Percentiles rank a stretch among this genome's conserved stretches.
Evolutionary conservation across 2,329 filamentous ascomycete genomes (phyloP).

Genomic region (Xylaria arbuscula): DNA sequence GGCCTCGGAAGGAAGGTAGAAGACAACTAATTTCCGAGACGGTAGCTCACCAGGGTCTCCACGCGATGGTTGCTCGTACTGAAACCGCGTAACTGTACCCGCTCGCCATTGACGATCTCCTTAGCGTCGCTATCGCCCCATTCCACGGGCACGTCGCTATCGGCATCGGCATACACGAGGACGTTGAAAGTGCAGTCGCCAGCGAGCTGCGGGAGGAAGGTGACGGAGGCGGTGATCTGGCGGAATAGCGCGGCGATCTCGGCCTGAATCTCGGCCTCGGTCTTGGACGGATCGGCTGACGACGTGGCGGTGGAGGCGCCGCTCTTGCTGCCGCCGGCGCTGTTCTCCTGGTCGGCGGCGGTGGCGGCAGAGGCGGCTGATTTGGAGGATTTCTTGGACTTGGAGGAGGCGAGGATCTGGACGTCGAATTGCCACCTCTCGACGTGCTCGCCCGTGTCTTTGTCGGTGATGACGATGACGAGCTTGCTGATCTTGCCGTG

Average conservation of each 20-base stretch:
- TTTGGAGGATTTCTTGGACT: constrained; percentile 62
- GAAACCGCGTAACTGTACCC: constrained; percentile 94
- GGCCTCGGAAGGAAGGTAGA: background rate
- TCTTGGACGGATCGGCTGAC: constrained; percentile 73
- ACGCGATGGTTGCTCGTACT: constrained; percentile 95
- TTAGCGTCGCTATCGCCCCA: constrained; percentile 99
- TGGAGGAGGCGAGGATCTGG: constrained; percentile 56
- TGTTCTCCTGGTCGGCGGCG: constrained; percentile 76
- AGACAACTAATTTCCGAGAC: constrained; percentile 59
- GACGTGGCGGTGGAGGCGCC: constrained; percentile 34
- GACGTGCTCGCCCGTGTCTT: constrained; percentile 95
- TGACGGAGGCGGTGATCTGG: constrained; percentile 97
- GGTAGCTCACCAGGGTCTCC: constrained; percentile 95
- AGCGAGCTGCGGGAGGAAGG: constrained; percentile 91
- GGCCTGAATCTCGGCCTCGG: constrained; percentile 91
- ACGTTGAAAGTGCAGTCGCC: constrained; percentile 99
- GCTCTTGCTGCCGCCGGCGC: background rate
- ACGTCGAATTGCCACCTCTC: constrained; percentile 99
- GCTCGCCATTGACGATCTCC: constrained; percentile 93
- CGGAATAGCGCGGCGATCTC: constrained; percentile 98
- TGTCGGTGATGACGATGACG: constrained; percentile 95
- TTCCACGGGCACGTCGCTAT: constrained; percentile 95
- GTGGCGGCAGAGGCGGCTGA: constrained; percentile 56
- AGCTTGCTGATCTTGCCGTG: constrained; percentile 97
- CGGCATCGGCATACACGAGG: constrained; percentile 95